These are phyloP conservation scores for Stachybotrys elegans DNA, from an alignment of 2,329 filamentous ascomycete species.

Conservation along the genomic window DNA sequence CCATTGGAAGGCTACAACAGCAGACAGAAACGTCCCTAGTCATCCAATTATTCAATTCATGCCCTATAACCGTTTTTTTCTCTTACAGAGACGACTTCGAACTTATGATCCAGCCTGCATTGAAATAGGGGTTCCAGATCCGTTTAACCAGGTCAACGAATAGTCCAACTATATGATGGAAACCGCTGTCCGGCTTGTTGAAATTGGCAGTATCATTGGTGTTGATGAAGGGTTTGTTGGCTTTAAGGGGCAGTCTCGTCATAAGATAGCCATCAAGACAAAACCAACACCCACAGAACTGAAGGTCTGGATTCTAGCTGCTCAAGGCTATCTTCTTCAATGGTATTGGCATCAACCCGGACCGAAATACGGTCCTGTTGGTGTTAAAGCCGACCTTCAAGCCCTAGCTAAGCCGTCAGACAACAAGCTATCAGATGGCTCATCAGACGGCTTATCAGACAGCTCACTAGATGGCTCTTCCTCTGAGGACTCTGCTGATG, in stretches of 20 bases:
- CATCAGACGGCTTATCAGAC: not conserved
- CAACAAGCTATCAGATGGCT: not conserved
- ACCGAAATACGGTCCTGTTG: constrained; percentile 3
- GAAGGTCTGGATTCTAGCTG: constrained; percentile 7
- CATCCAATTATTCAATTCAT: constrained; percentile 1
- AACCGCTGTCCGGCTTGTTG: not conserved
- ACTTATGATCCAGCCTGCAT: not conserved
- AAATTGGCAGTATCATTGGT: constrained; percentile 1
- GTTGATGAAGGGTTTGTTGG: constrained; percentile 2
- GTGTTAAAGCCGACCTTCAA: not conserved
- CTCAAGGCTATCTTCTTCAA: constrained; percentile 6
- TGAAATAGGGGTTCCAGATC: not conserved
- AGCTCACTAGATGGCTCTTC: constrained; percentile 1
- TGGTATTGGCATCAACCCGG: constrained; percentile 7
- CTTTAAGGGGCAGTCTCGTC: constrained; percentile 4
- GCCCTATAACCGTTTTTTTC: constrained; percentile 1
- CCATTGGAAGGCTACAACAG: constrained; percentile 4
- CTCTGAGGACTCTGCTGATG: constrained; percentile 1
- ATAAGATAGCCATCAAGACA: constrained; percentile 1
- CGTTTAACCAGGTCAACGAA: constrained; percentile 3
- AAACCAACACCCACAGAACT: constrained; percentile 5
- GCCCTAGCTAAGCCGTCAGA: constrained; percentile 1
- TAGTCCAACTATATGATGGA: constrained; percentile 1
- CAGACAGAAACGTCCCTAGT: not conserved
- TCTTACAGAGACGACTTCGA: constrained; percentile 3